Percentiles rank a stretch among this genome's conserved stretches.
phyloP scores from a whole-genome alignment of 2,329 filamentous ascomycete species.

The Sporothrix curviconia region DNA sequence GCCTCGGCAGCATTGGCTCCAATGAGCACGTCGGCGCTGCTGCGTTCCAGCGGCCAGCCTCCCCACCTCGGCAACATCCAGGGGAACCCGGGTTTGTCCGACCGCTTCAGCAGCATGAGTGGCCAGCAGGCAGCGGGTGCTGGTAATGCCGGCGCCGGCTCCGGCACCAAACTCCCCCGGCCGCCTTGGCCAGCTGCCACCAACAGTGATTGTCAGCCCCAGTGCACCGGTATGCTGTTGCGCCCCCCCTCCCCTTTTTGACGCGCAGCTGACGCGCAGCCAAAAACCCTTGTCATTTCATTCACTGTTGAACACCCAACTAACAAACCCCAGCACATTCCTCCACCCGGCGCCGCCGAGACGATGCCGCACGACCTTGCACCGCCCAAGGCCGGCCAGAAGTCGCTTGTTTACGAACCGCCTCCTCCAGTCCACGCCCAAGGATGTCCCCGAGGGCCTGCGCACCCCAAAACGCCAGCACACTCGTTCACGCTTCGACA shows the following conservation, averaged over 20 bases:
- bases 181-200: conserved; percentile 61
- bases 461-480: conserved; percentile 92
- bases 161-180: conserved; percentile 55
- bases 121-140: conserved; percentile 38
- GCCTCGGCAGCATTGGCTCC: conserved; percentile 26
- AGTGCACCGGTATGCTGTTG: conserved; percentile 67
- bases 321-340: conserved; percentile 62
- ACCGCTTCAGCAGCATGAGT: conserved; percentile 31
- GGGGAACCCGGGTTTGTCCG: conserved; percentile 29
- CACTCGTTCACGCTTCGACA: conserved; percentile 87
- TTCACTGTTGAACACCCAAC: neutral
- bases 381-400: conserved; percentile 84
- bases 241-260: conserved; percentile 14
- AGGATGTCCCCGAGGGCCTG: conserved; percentile 92
- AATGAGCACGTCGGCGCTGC: conserved; percentile 17
- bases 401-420: conserved; percentile 84
- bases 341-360: conserved; percentile 86
- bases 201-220: conserved; percentile 89
- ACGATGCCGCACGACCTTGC: conserved; percentile 97
- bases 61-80: conserved; percentile 29
- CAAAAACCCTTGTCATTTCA: no score
- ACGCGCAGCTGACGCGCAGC: no score
- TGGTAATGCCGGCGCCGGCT: neutral
- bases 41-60: conserved; percentile 29
- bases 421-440: conserved; percentile 89